Evolutionary conservation across 257 asterid genomes (phyloP), one percentile per base, ranked within the genome.

Genomic region (Apocynum venetum): DNA sequence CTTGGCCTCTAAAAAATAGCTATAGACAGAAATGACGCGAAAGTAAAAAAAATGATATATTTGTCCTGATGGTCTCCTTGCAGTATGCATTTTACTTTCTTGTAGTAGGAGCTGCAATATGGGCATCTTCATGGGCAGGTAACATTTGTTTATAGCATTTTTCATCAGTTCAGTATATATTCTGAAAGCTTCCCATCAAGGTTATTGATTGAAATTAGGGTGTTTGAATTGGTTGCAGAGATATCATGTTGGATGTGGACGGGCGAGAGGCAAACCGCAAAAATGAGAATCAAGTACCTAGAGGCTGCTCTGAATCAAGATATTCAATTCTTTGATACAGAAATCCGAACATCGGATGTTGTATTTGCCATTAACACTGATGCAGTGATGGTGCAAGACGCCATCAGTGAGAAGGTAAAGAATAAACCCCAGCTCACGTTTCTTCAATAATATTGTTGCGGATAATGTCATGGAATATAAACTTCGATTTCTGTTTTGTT

Each of bases 121-220:
- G 99, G 99, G 97, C 97, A 59, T 96, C 99, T 84, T 96, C 99
- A 31, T 96, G 99, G 99, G 99, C 99, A 87, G 99, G 99, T 93
- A 73, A 61, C 25, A 67, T 19, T 55, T 71, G 19, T 53, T 77
- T 38, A 36, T 25, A 25, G 31, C 31, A 0, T 25, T 25, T 25
- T 64, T 25, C 55, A 52, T 55, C 64, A 67, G 17, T 59, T 67
- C 47, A 10, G 60, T 57, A 41, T 60, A 13, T 43, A 61, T 51
- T 65, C 52, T 12, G 64, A 47, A 38, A n/a, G 7, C 41, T 65
- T 76, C 55, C n/a, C 64, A 60, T 73, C 36, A 48, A 74, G 75
- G 57, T 84, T 74, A 55, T 53, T 51, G 76, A 74, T 69, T 73
- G 76, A 43, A 15, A 40, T 80, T 46, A 47, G 61, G 70, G 36